Conservation (phyloP, 2,329 filamentous ascomycete genomes). For the Ciborinia camelliae region DNA sequence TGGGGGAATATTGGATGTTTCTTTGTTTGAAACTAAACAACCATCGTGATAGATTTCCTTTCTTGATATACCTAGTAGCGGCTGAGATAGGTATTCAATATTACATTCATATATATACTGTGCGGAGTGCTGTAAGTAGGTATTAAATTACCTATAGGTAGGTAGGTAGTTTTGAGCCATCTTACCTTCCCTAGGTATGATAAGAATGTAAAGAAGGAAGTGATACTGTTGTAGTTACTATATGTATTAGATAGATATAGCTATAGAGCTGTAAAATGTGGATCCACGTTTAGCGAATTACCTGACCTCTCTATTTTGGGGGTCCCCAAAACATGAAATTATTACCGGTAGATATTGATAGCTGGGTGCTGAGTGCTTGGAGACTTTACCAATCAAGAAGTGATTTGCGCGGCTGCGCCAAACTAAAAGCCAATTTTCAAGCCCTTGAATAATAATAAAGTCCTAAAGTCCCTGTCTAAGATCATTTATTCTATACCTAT, state of each 20-base stretch:
- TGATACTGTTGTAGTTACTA: background rate
- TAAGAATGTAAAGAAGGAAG: no score
- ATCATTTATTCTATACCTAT: no score
- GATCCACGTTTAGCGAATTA: conserved; percentile 18
- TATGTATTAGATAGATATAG: no score
- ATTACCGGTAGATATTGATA: no score
- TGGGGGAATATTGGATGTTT: background rate
- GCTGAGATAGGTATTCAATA: background rate
- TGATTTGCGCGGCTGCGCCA: conserved; percentile 16
- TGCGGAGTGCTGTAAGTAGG: background rate
- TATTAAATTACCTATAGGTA: background rate
- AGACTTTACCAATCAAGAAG: conserved; percentile 13
- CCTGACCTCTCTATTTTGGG: no score
- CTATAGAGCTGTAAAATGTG: background rate
- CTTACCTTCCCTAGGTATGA: no score
- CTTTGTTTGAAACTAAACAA: background rate
- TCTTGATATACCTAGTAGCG: background rate
- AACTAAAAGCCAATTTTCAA: conserved; percentile 15
- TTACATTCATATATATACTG: background rate
- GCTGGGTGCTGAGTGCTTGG: no score
- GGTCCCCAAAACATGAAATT: conserved; percentile 3
- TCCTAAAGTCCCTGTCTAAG: no score
- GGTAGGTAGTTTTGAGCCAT: background rate
- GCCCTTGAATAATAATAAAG: no score
- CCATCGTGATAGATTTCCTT: background rate